A percentile compares a stretch with the other conserved stretches of the same genome.
Conservation (phyloP, 768 basidiomycete species). For the Suillus subalutaceus region DNA sequence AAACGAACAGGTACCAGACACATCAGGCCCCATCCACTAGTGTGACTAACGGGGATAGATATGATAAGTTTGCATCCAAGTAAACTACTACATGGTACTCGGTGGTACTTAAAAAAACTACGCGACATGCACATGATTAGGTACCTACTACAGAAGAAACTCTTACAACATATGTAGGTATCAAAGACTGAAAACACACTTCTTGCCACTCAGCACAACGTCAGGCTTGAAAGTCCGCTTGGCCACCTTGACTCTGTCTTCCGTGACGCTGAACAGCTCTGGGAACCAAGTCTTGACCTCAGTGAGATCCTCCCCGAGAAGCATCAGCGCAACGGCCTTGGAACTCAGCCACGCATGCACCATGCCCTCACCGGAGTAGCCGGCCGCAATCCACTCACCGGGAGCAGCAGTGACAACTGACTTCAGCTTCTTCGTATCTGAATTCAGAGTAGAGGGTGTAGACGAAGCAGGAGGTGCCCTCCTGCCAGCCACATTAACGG, state of each 20-base stretch:
- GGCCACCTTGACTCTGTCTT: not conserved
- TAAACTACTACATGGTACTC: not conserved
- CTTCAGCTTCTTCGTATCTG: not conserved
- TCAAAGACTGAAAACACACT: constrained; percentile 2
- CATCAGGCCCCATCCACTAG: too few relatives aligned
- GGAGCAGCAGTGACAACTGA: constrained; percentile 29
- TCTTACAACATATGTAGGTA: not conserved
- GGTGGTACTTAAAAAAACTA: not conserved
- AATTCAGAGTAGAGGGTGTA: not conserved
- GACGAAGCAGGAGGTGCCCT: constrained; percentile 18
- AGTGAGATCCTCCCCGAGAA: constrained; percentile 44
- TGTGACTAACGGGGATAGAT: too few relatives aligned
- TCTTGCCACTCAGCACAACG: not conserved
- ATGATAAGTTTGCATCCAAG: not conserved
- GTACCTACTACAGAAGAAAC: not conserved
- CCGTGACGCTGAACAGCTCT: not conserved
- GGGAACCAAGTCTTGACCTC: constrained; percentile 1
- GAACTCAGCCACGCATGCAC: constrained; percentile 68
- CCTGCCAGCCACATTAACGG: constrained; percentile 49
- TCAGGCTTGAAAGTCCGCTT: constrained; percentile 6
- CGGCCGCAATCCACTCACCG: constrained; percentile 75
- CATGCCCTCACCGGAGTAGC: constrained; percentile 77
- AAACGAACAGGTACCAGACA: too few relatives aligned
- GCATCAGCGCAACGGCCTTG: constrained; percentile 60
- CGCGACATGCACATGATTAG: not conserved